Percentiles rank a stretch among this genome's conserved stretches.
Conservation (phyloP, 148 eudicot species). For the Amaranthus cruentus region DNA sequence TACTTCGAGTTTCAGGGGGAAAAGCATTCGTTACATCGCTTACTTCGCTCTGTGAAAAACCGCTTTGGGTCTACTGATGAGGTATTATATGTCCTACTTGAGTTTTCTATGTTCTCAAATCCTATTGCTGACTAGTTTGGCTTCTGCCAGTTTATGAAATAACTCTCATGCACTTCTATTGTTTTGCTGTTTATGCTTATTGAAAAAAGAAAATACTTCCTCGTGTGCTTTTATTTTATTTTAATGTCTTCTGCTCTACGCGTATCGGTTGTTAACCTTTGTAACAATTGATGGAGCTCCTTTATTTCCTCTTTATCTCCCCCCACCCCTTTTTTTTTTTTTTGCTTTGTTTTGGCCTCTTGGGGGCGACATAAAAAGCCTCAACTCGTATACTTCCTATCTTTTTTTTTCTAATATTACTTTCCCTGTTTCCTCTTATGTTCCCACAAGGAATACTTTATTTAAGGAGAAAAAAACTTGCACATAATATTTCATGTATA, state of each 20-base stretch:
- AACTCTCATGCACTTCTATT: background rate
- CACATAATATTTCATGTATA: no score
- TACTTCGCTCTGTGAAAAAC: conserved; percentile 91
- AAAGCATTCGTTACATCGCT: conserved; percentile 76
- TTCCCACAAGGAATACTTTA: no score
- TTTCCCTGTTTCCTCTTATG: no score
- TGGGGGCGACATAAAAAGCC: background rate
- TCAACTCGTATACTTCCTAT: no score
- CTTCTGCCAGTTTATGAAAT: background rate
- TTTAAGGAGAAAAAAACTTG: no score
- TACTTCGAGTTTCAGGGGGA: conserved; percentile 62
- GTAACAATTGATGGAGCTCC: background rate
- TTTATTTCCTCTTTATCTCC: background rate
- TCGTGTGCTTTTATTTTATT: no score
- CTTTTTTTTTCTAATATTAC: no score
- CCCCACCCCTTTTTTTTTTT: background rate
- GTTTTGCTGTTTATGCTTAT: background rate
- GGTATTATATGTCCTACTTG: conserved; percentile 36
- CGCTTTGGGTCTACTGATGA: conserved; percentile 98
- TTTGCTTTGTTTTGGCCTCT: background rate
- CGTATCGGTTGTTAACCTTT: background rate
- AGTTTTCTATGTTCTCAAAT: background rate
- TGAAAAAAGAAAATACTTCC: no score
- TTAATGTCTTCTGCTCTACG: background rate
- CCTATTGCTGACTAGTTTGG: background rate